A percentile compares a stretch with the other conserved stretches of the same genome.
Evolutionary conservation across 2,329 filamentous ascomycete species (phyloP).

Genomic region (Phialemoniopsis sp.): DNA sequence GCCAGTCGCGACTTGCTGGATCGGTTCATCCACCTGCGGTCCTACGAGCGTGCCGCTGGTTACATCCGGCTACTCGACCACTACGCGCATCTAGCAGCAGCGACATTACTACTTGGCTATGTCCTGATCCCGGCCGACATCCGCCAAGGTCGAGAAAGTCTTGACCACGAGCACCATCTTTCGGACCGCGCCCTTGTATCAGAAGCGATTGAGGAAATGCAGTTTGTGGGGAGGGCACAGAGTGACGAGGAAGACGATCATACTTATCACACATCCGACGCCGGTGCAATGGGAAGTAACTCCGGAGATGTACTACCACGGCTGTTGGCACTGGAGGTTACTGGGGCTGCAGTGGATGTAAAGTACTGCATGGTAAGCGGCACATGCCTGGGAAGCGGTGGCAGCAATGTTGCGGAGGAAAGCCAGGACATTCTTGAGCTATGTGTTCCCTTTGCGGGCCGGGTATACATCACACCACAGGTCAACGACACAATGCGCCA

Average conservation of each 20-base stretch:
- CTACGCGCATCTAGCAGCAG: constrained; percentile 1
- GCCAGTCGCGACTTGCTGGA: constrained; percentile 2
- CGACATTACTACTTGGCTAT: constrained; percentile 1
- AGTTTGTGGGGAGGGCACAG: too few species aligned
- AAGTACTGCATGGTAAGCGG: too few species aligned
- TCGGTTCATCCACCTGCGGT: constrained; percentile 4
- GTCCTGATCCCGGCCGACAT: too few species aligned
- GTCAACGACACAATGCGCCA: not conserved
- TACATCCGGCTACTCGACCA: constrained; percentile 4
- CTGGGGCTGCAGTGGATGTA: not conserved
- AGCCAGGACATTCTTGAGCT: constrained; percentile 1
- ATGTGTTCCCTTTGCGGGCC: constrained; percentile 1
- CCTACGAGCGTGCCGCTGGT: constrained; percentile 2
- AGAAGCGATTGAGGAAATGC: constrained; percentile 3
- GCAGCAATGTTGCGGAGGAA: not conserved
- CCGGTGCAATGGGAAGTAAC: too few species aligned
- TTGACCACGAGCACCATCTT: not conserved
- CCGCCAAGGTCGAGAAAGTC: too few species aligned
- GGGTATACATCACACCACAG: constrained; percentile 2
- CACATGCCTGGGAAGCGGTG: constrained; percentile 1
- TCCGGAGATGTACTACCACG: too few species aligned
- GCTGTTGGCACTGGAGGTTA: not conserved
- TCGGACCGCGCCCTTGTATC: constrained; percentile 1
- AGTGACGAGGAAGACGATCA: constrained; percentile 1
- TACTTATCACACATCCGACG: too few species aligned